Percentiles rank a stretch among this genome's conserved stretches.
Evolutionary conservation across 805 yeast species (phyloP).

Genomic region (Candida vaughaniae): DNA sequence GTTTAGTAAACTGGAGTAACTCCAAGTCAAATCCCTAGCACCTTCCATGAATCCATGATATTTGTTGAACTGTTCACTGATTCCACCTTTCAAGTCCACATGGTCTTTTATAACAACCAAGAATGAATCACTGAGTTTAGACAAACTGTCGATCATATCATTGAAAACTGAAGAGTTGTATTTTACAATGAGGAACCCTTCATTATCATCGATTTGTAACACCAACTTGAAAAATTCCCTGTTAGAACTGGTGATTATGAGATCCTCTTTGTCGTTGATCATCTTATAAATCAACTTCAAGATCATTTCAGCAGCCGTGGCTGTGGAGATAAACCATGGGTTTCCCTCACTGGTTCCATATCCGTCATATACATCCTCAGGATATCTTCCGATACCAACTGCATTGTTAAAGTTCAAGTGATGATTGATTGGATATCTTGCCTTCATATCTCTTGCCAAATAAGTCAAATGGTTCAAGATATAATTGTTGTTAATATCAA

Average conservation of each 20-base stretch:
- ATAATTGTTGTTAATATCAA: constrained; percentile 55
- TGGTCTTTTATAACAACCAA: constrained; percentile 57
- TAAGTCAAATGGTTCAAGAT: constrained; percentile 63
- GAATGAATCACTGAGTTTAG: constrained; percentile 66
- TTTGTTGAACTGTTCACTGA: constrained; percentile 88
- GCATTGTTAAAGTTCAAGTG: constrained; percentile 31
- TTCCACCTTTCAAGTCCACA: constrained; percentile 62
- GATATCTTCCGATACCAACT: constrained; percentile 85
- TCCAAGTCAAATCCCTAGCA: constrained; percentile 87
- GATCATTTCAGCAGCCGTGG: constrained; percentile 63
- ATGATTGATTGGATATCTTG: constrained; percentile 75
- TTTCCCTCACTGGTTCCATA: constrained; percentile 71
- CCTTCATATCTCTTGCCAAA: constrained; percentile 66
- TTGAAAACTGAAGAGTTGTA: constrained; percentile 45
- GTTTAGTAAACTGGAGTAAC: constrained; percentile 75
- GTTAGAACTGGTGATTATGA: constrained; percentile 36
- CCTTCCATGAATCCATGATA: constrained; percentile 85
- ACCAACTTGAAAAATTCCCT: constrained; percentile 33
- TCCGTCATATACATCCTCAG: constrained; percentile 89
- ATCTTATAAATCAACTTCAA: constrained; percentile 53
- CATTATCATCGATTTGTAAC: constrained; percentile 15
- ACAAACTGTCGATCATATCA: constrained; percentile 44
- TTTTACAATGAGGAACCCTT: constrained; percentile 24
- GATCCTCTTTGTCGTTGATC: constrained; percentile 37
- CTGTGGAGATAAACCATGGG: constrained; percentile 88